Percentiles rank a stretch among this genome's conserved stretches.
Evolutionary conservation across 768 basidiomycete genomes (phyloP).

Genomic region (Leucogyrophana mollusca): DNA sequence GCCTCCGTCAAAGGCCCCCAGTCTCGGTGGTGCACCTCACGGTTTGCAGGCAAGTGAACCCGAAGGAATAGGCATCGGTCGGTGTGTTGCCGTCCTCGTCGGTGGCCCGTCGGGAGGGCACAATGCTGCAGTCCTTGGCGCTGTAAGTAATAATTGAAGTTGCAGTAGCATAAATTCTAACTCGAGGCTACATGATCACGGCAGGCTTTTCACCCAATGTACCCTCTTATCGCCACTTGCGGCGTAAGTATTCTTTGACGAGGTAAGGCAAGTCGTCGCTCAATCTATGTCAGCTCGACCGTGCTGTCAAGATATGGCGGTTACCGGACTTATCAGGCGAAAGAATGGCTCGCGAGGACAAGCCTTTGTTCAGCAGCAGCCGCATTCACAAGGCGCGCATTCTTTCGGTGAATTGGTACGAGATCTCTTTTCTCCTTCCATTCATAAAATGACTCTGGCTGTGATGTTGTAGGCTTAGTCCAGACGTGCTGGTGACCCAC

Average conservation of each 20-base stretch:
- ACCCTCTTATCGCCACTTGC: conserved; percentile 73
- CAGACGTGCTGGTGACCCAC: conserved; percentile 55
- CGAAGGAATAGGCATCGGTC: conserved; percentile 58
- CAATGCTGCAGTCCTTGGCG: conserved; percentile 62
- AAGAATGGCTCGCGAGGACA: conserved; percentile 61
- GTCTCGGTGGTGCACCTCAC: conserved; percentile 66
- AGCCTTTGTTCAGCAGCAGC: conserved; percentile 71
- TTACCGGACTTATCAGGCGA: conserved; percentile 39
- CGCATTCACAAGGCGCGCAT: conserved; percentile 66
- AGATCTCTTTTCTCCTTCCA: not conserved
- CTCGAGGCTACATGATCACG: not conserved
- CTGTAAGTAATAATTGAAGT: conserved; percentile 38
- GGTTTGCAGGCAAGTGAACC: conserved; percentile 58
- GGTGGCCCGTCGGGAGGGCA: conserved; percentile 78
- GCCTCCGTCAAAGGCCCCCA: conserved; percentile 48
- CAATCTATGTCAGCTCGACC: conserved; percentile 53
- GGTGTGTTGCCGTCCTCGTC: conserved; percentile 62
- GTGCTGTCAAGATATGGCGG: conserved; percentile 75
- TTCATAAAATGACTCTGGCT: not conserved
- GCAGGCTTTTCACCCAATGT: conserved; percentile 66
- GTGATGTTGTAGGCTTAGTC: conserved; percentile 44
- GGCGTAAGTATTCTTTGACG: conserved; percentile 48
- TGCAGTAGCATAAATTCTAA: not conserved
- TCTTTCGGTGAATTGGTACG: conserved; percentile 62
- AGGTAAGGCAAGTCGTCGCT: not conserved